Conservation (phyloP, 495 filamentous ascomycete genomes). For the Letharia columbiana region DNA sequence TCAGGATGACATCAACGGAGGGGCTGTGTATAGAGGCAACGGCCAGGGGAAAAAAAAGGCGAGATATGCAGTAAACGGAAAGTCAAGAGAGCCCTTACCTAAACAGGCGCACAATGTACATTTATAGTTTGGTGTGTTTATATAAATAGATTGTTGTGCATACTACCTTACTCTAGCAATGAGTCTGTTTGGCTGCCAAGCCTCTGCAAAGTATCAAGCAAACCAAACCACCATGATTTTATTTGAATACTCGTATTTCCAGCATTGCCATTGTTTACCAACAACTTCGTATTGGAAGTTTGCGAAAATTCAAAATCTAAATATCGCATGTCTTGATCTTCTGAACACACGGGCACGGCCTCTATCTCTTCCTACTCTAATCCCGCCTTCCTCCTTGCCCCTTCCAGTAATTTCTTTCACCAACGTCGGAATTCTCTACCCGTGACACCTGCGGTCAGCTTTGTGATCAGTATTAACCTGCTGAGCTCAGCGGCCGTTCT, state of each 20-base stretch:
- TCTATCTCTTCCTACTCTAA: too few species aligned
- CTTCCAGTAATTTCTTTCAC: not conserved
- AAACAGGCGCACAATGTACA: not conserved
- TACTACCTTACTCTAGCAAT: not conserved
- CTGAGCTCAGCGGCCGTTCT: conserved; percentile 1
- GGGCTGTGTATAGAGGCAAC: conserved; percentile 10
- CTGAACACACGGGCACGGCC: not conserved
- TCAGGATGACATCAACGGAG: conserved; percentile 7
- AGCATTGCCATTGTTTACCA: not conserved
- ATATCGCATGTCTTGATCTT: not conserved
- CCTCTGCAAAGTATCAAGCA: not conserved
- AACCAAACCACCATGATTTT: not conserved
- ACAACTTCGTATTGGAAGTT: not conserved
- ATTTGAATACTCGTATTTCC: not conserved
- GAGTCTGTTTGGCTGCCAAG: not conserved
- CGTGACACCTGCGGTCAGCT: not conserved
- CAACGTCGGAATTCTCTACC: not conserved
- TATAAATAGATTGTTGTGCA: conserved; percentile 2
- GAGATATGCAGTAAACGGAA: not conserved
- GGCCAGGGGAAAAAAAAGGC: not conserved
- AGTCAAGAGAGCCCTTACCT: not conserved
- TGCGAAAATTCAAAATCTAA: too few species aligned
- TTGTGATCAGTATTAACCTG: not conserved
- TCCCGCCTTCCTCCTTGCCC: not conserved
- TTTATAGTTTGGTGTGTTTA: not conserved